phyloP scores from a whole-genome alignment of 805 yeast species.

The Brettanomyces naardenensis region DNA sequence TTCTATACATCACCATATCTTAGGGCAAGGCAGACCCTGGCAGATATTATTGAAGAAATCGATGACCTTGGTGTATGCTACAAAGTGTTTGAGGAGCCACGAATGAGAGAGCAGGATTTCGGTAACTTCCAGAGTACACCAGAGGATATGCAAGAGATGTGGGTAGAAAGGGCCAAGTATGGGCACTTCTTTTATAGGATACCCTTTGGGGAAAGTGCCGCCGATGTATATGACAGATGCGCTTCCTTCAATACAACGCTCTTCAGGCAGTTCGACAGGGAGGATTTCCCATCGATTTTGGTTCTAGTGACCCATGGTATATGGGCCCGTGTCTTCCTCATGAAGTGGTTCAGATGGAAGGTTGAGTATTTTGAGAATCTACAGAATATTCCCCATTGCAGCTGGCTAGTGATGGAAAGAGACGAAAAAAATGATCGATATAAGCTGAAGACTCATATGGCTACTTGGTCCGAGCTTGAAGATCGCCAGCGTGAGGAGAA shows the following conservation, averaged over 20 bases:
- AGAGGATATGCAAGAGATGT: constrained; percentile 70
- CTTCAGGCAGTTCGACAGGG: constrained; percentile 67
- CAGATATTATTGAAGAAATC: constrained; percentile 54
- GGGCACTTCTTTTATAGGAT: constrained; percentile 87
- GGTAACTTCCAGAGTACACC: constrained; percentile 83
- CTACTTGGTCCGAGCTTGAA: constrained; percentile 63
- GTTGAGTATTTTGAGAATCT: constrained; percentile 83
- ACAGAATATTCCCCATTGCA: constrained; percentile 79
- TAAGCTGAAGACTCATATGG: constrained; percentile 49
- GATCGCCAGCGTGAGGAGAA: constrained; percentile 14
- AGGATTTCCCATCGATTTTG: constrained; percentile 69
- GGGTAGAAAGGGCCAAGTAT: constrained; percentile 80
- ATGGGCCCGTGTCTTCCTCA: constrained; percentile 85
- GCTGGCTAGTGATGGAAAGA: constrained; percentile 70
- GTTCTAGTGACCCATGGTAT: constrained; percentile 90
- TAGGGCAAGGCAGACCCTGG: constrained; percentile 78
- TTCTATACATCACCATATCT: constrained; percentile 83
- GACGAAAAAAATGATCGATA: constrained; percentile 42
- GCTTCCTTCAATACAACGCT: constrained; percentile 85
- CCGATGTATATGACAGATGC: constrained; percentile 88
- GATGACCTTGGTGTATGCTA: constrained; percentile 35
- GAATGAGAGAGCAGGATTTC: constrained; percentile 91
- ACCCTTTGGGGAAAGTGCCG: constrained; percentile 93
- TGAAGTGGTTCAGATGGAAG: constrained; percentile 94
- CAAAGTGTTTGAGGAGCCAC: constrained; percentile 73